phyloP scores from a whole-genome alignment of 768 basidiomycete genomes.

The Scleroderma bovista region DNA sequence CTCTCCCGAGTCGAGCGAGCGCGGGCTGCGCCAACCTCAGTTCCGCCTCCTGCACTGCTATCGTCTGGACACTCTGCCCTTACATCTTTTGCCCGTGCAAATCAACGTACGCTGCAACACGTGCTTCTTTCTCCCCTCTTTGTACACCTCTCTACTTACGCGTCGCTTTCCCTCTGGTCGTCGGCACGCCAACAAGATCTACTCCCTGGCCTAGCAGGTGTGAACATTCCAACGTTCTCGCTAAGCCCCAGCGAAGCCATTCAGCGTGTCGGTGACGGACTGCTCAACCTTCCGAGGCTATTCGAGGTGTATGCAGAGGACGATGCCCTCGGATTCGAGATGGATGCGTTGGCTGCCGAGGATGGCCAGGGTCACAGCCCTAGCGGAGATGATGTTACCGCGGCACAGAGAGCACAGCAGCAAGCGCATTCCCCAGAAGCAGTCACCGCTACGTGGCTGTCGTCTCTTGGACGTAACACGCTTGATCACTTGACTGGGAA shows the following conservation, averaged over 20 bases:
- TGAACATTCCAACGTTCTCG: slow-evolving; percentile 83
- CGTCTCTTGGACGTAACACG: slow-evolving; percentile 80
- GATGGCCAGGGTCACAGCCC: slow-evolving; percentile 35
- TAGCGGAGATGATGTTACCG: slow-evolving; percentile 1
- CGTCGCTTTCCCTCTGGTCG: slow-evolving; percentile 64
- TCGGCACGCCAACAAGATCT: slow-evolving; percentile 28
- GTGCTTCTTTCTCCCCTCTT: slow-evolving; percentile 83
- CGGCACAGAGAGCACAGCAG: slow-evolving; percentile 27
- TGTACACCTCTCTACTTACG: slow-evolving; percentile 66
- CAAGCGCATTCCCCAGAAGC: slow-evolving; percentile 55
- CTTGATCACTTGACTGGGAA: slow-evolving; percentile 64
- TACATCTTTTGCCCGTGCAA: slow-evolving; percentile 58
- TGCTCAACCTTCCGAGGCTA: slow-evolving; percentile 86
- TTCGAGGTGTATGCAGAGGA: slow-evolving; percentile 95
- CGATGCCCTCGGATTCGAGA: slow-evolving; percentile 82
- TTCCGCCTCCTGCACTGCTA: slow-evolving; percentile 38
- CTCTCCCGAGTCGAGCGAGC: slow-evolving; percentile 23
- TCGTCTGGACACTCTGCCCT: slow-evolving; percentile 50
- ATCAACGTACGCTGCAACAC: slow-evolving; percentile 73
- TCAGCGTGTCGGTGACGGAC: slow-evolving; percentile 87
- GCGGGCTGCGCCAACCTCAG: too few relatives aligned
- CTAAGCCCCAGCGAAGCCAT: slow-evolving; percentile 86
- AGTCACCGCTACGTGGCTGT: slow-evolving; percentile 87
- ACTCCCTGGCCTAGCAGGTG: slow-evolving; percentile 31
- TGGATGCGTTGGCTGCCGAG: slow-evolving; percentile 74